These are phyloP conservation scores for Monosporascus sp. DNA, from an alignment of 2,329 filamentous ascomycete species.

Conservation along the genomic window DNA sequence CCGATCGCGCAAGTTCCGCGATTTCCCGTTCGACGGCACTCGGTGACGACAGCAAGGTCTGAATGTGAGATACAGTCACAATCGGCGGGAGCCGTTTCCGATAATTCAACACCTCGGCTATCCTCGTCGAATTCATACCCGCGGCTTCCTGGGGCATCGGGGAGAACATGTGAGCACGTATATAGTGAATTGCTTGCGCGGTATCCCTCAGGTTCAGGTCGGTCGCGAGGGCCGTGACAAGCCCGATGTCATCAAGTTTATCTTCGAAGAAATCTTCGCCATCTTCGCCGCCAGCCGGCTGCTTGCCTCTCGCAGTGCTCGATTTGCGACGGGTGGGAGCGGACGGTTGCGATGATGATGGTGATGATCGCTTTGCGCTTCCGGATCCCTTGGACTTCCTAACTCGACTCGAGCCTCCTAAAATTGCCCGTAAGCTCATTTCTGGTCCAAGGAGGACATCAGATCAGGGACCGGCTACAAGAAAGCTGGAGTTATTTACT, in stretches of 20 bases:
- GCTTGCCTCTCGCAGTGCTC: slow-evolving; percentile 7
- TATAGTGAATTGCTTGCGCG: slow-evolving; percentile 59
- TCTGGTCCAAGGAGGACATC: slow-evolving; percentile 14
- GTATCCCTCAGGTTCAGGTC: slow-evolving; percentile 56
- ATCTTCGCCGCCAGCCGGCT: slow-evolving; percentile 17
- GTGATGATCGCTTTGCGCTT: slow-evolving; percentile 14
- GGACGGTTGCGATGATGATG: slow-evolving; percentile 10
- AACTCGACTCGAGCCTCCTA: slow-evolving; percentile 27
- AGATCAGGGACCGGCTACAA: slow-evolving; percentile 2
- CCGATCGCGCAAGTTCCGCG: slow-evolving; percentile 51
- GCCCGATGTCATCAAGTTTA: slow-evolving; percentile 55
- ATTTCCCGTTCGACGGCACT: slow-evolving; percentile 64
- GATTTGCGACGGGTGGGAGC: slow-evolving; percentile 19
- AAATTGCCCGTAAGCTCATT: slow-evolving; percentile 26
- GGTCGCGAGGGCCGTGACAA: slow-evolving; percentile 47
- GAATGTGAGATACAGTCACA: slow-evolving; percentile 60
- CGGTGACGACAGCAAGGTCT: slow-evolving; percentile 56
- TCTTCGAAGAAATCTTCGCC: slow-evolving; percentile 31
- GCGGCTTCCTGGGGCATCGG: slow-evolving; percentile 50
- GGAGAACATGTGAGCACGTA: slow-evolving; percentile 58
- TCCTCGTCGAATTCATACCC: slow-evolving; percentile 59
- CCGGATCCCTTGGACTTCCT: slow-evolving; percentile 21
- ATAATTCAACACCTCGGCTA: slow-evolving; percentile 59
- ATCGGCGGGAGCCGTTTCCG: slow-evolving; percentile 55
- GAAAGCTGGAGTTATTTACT: too few species aligned